Percentiles rank a stretch among this genome's conserved stretches.
phyloP scores from a whole-genome alignment of 768 basidiomycete species.

The Xerocomus potaroensis region DNA sequence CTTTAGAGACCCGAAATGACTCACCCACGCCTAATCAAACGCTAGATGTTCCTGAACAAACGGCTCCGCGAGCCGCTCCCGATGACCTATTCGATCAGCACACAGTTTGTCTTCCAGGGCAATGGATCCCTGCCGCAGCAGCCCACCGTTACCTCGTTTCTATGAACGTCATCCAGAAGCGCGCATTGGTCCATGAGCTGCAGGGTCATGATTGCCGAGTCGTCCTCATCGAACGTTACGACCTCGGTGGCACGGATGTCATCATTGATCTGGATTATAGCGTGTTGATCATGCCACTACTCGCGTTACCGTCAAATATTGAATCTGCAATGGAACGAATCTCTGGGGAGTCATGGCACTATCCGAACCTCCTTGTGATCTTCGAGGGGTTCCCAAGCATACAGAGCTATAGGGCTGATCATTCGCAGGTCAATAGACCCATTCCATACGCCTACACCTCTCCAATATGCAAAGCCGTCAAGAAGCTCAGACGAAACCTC shows the following conservation, averaged over 20 bases:
- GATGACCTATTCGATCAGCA: constrained; percentile 38
- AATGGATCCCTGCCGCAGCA: constrained; percentile 28
- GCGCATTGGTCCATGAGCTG: constrained; percentile 51
- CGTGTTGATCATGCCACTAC: constrained; percentile 45
- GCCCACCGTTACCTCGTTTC: constrained; percentile 68
- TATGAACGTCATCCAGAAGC: constrained; percentile 64
- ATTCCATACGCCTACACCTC: constrained; percentile 51
- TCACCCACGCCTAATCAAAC: constrained; percentile 5
- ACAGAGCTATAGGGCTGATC: constrained; percentile 28
- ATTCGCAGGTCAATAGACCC: constrained; percentile 5
- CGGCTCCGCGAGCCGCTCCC: constrained; percentile 30
- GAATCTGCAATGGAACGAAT: constrained; percentile 43
- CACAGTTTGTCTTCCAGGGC: constrained; percentile 42
- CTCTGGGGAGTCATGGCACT: constrained; percentile 60
- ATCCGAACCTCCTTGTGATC: constrained; percentile 48
- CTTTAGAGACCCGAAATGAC: constrained; percentile 12
- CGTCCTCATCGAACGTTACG: constrained; percentile 61
- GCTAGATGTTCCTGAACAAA: constrained; percentile 9
- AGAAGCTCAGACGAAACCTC: constrained; percentile 60
- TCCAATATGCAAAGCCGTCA: constrained; percentile 65
- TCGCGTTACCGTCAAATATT: constrained; percentile 46
- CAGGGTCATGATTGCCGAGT: constrained; percentile 42
- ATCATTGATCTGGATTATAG: constrained; percentile 62
- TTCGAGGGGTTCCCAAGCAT: constrained; percentile 64
- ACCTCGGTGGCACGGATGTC: constrained; percentile 57